Conservation (phyloP, 1,139 yeast species). For the Hemisphaericaspora subhashii region DNA sequence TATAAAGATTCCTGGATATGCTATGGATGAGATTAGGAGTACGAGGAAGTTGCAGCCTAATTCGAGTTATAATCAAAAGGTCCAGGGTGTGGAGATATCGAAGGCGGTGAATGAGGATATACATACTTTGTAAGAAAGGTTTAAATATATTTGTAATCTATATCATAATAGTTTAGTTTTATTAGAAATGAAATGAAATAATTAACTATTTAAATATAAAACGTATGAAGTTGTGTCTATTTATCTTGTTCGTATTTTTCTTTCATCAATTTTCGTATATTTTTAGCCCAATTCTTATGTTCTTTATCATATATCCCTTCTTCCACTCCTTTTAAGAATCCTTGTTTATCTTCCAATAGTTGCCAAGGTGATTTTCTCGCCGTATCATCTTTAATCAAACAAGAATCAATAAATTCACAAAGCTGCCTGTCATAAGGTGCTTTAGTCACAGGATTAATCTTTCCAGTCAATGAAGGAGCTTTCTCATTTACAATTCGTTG, state of each 20-base stretch:
- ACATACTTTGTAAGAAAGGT: slow-evolving; percentile 8
- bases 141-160: no score
- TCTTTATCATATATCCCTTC: slow-evolving; percentile 44
- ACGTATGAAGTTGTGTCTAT: no score
- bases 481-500: slow-evolving; percentile 93
- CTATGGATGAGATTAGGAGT: slow-evolving; percentile 89
- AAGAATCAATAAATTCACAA: slow-evolving; percentile 63
- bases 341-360: slow-evolving; percentile 39
- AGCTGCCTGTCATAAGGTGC: slow-evolving; percentile 40
- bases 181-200: no score
- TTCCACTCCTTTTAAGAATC: slow-evolving; percentile 46
- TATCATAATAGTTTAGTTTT: no score
- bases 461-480: slow-evolving; percentile 64
- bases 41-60: slow-evolving; percentile 84
- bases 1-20: slow-evolving; percentile 89
- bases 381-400: slow-evolving; percentile 65
- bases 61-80: slow-evolving; percentile 67
- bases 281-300: slow-evolving; percentile 52
- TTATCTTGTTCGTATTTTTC: slow-evolving; percentile 7
- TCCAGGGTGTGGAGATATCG: slow-evolving; percentile 30
- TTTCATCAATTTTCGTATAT: slow-evolving; percentile 27
- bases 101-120: slow-evolving; percentile 26
- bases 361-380: slow-evolving; percentile 65
- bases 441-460: slow-evolving; percentile 26
- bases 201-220: no score